Evolutionary conservation across 2,329 filamentous ascomycete species (phyloP), one percentile per base, ranked within the genome.

Genomic region (Hypoxylon sp.): DNA sequence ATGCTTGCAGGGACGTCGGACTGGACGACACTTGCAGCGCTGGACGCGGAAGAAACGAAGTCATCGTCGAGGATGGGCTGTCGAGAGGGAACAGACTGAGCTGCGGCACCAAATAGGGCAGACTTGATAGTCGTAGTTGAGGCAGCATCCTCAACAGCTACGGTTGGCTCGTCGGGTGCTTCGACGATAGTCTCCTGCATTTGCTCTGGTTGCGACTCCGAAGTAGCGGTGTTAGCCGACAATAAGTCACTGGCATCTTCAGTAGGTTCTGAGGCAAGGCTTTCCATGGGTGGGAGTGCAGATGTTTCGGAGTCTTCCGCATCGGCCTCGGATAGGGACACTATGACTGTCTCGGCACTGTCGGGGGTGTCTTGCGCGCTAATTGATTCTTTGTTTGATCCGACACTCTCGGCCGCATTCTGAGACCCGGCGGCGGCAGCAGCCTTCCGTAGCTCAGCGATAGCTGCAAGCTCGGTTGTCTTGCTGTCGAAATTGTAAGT

Each of bases 401-500:
- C 49, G 20, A 21, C 46, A 19, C 51, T 54, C 32, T 64, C 55
- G 7, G 44, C 63, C 9, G 56, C 61, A 21, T 37, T 15, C 4
- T 37, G 26, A 19, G 13, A 30, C 6, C 29, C 54, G 11, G 51
- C 48, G 4, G 59, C 57, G 2, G 65, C 57, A 7, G 66, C 61
- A 45, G 64, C 62, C n/a, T 66, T 64, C 59, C 71, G 64, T 4
- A 70, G 65, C 2, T 69, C 73, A 2, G 67, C 74, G 31, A 80
- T 78, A 5, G 78, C 83, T 13, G 82, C 80, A 7, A 79, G 73
- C 40, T 84, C 81, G 63, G 88, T 81, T 11, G 75, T 75, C 40
- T 86, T 86, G 34, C 82, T 84, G 36, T 88, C 86, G 64, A 96
- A 97, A 67, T 96, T 86, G 41, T 94, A 86, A 8, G 83, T 87